phyloP scores from a whole-genome alignment of 2,329 filamentous ascomycete species.

The Botryosphaeria dothidea region DNA sequence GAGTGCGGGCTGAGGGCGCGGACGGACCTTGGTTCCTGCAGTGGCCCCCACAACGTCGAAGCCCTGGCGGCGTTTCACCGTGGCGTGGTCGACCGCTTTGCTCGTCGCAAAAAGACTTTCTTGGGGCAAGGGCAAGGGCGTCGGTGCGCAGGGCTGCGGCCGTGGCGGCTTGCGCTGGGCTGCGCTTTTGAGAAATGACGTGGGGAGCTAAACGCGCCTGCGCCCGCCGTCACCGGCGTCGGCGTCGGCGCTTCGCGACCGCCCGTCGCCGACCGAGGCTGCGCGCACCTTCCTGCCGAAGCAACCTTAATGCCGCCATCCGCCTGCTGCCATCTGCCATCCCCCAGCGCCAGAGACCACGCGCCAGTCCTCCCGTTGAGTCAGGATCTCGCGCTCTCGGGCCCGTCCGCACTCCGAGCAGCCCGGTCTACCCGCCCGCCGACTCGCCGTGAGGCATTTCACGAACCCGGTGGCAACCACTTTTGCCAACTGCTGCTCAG shows the following conservation, averaged over 20 bases:
- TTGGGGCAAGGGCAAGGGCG: not conserved
- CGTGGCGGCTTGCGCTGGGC: not conserved
- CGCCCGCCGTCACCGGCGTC: not conserved
- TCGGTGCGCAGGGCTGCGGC: slow-evolving; percentile 10
- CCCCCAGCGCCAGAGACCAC: too few relatives aligned
- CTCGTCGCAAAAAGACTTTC: not conserved
- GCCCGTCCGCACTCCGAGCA: not conserved
- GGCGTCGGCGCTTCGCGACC: not conserved
- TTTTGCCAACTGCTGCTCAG: not conserved
- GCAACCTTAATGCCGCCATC: not conserved
- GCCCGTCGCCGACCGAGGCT: not conserved
- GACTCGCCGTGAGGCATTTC: not conserved
- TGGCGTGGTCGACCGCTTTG: slow-evolving; percentile 4
- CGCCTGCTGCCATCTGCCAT: not conserved
- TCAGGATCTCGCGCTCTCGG: not conserved
- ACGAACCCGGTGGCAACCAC: not conserved
- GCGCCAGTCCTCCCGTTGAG: not conserved
- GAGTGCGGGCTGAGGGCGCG: not conserved
- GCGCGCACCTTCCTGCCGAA: not conserved
- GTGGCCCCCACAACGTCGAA: slow-evolving; percentile 8
- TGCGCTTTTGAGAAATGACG: slow-evolving; percentile 6
- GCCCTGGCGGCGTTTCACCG: slow-evolving; percentile 11
- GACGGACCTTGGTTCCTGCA: not conserved
- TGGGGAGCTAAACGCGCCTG: not conserved
- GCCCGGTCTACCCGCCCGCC: not conserved